Evolutionary conservation across 1,284 basidiomycete species (phyloP).

Genomic region (Cutaneotrichosporon cyanovorans): DNA sequence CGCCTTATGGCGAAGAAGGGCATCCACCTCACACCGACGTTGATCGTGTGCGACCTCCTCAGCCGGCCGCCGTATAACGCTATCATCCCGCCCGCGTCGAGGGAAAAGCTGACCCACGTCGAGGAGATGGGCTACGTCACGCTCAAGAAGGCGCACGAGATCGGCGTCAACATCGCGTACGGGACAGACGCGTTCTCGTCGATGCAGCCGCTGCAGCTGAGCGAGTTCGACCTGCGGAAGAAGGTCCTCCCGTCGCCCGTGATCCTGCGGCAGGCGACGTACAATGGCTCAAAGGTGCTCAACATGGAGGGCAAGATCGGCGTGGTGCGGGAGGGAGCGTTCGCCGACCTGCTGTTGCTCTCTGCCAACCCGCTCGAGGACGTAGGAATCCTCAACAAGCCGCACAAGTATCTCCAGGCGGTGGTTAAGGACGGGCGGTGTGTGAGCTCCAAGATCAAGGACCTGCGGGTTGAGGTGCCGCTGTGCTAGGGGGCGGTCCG

Average conservation of each 20-base stretch:
- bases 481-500: too few relatives aligned
- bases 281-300: constrained; percentile 47
- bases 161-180: constrained; percentile 27
- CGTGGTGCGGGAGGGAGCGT: constrained; percentile 41
- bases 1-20: constrained; percentile 44
- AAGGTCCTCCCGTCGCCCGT: constrained; percentile 42
- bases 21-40: constrained; percentile 49
- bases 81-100: constrained; percentile 19
- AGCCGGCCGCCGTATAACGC: constrained; percentile 19
- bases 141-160: constrained; percentile 26
- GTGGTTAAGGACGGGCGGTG: constrained; percentile 30
- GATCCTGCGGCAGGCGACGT: constrained; percentile 49
- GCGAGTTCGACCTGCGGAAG: constrained; percentile 47
- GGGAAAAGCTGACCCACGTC: constrained; percentile 23
- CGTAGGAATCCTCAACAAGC: constrained; percentile 48
- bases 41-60: constrained; percentile 46
- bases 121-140: constrained; percentile 18
- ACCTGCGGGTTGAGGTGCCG: constrained; percentile 28
- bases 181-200: constrained; percentile 25
- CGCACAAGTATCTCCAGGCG: constrained; percentile 31
- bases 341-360: constrained; percentile 49
- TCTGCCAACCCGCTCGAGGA: constrained; percentile 50
- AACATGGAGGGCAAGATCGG: constrained; percentile 44
- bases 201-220: constrained; percentile 25
- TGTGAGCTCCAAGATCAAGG: constrained; percentile 18